Base-by-base conservation (phyloP, 441 rosid species). In the Isatis lusitanica region DNA sequence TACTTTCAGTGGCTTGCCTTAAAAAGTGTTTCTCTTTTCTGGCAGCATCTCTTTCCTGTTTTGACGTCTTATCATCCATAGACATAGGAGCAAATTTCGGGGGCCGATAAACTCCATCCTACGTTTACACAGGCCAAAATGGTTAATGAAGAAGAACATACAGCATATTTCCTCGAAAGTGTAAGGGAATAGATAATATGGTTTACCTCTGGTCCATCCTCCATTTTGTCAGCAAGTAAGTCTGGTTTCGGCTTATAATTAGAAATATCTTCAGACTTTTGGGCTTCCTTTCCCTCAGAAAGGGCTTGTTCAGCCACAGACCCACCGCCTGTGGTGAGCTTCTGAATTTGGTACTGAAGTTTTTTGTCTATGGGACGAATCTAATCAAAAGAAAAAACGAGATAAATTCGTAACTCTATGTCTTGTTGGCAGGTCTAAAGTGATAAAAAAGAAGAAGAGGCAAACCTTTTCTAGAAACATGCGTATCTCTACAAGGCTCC, bases 361-460 rank as follows among this genome's bases (percentile, higher is more conserved):
- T 88, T 94, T 66, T 90, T 92, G 83, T 92, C 99, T 33, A 94
- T 88, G 12, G 93, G 94, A 47, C 96, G 90, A 63, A 94, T 88
- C 97, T 94, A 87, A 68, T 40, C 46, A 26, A 28, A 66, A 28
- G 61, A 73, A 42, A 42, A 42, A 53, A 44, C 24, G 15, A 35
- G 4, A 38, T 47, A 6, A 33, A 56, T 4, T 36, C 55, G 18
- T 2, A 2, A 50, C 31, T 21, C 67, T 35, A 10, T 21, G 46
- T 58, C 57, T 31, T 71, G 48, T 42, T 33, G 52, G 17, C 31
- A 0, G 16, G 63, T 9, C 47, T 48, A 12, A 38, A n/a, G 33
- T 55, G 0, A 56, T n/a, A n/a, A 18, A 59, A 66, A 50, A 81
- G 13, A 69, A 28, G 21, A 59, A 46, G 33, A 47, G 48, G 12